Conservation (phyloP, 305 asterid species). For the Solanum hybrid region DNA sequence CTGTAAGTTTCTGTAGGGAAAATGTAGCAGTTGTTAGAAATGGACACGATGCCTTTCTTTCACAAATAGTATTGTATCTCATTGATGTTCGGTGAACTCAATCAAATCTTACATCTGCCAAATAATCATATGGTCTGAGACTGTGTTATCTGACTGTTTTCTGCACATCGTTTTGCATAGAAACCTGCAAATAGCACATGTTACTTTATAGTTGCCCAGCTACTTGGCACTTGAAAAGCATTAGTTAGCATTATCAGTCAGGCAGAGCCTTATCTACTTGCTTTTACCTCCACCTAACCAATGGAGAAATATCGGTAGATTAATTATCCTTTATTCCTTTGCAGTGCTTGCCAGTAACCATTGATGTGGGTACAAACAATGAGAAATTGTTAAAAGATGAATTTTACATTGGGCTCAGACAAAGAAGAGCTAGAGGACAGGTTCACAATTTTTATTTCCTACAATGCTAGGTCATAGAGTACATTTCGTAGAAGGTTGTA, state of each 20-base stretch:
- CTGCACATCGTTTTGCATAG: neutral
- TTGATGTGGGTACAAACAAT: conserved; percentile 94
- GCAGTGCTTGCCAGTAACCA: conserved; percentile 90
- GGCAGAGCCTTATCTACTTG: neutral
- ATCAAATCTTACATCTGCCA: neutral
- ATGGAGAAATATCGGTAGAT: neutral
- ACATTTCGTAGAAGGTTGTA: neutral
- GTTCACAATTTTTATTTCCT: conserved; percentile 22
- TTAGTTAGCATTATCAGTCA: neutral
- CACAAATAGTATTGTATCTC: neutral
- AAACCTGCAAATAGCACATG: neutral
- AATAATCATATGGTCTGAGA: neutral
- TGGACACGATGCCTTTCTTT: neutral
- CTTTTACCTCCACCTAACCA: neutral
- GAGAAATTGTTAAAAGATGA: conserved; percentile 73
- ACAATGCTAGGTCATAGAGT: neutral
- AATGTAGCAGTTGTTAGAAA: neutral
- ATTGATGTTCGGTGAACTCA: neutral
- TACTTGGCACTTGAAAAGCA: neutral
- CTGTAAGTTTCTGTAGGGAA: conserved; percentile 43
- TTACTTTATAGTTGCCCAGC: neutral
- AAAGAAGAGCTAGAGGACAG: conserved; percentile 93
- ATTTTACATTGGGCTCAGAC: conserved; percentile 88
- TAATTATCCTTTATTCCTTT: neutral
- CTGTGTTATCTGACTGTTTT: neutral